Evolutionary conservation across 2,329 filamentous ascomycete species (phyloP), one percentile per base, ranked within the genome.

Genomic region (Sclerotinia glacialis): DNA sequence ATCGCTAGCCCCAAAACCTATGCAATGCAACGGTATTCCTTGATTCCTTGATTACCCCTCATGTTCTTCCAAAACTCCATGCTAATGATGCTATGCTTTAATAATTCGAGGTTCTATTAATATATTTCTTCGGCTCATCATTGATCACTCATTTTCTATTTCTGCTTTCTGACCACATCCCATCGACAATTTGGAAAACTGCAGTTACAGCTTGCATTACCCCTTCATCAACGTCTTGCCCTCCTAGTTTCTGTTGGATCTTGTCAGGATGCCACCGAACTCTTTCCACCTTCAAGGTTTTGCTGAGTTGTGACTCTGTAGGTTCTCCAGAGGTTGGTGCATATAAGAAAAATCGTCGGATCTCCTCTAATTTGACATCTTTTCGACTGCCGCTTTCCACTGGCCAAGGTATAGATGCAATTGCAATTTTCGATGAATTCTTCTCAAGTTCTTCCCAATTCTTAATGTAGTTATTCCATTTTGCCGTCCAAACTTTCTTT

Each of bases 201-300:
- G 91, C 90, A 14, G 94, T 99, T 52, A 97, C 91, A 64, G 87
- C 84, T 75, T 86, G 87, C 83, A 96, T 88, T 3, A 91, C 86
- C 4, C 83, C 83, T 31, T 86, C 83, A 58, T 93, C 89, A 59
- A 96, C 86, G 18, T 83, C 81, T 67, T 86, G 80, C 0, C 85
- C 86, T 3, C 92, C 91, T 68, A 96, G 88, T 64, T 88, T 86
- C 79, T 97, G 95, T 80, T 97, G 92, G 66, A 98, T 90, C 82
- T 98, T 99, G 79, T 99, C 95, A 5, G 95, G 95, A 80, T 99
- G 95, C 95, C 95, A 99, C 21, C 93, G 84, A 23, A 98, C 88
- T 62, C 95, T 86, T 80, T 99, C 95, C 6, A 86, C 81, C 78
- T 96, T 97, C 63, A 98, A 81, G 6, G 84, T 76, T 54, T 83